These are phyloP conservation scores for Periconia macrospinosa DNA, from an alignment of 2,329 filamentous ascomycete genomes.

Conservation along the genomic window DNA sequence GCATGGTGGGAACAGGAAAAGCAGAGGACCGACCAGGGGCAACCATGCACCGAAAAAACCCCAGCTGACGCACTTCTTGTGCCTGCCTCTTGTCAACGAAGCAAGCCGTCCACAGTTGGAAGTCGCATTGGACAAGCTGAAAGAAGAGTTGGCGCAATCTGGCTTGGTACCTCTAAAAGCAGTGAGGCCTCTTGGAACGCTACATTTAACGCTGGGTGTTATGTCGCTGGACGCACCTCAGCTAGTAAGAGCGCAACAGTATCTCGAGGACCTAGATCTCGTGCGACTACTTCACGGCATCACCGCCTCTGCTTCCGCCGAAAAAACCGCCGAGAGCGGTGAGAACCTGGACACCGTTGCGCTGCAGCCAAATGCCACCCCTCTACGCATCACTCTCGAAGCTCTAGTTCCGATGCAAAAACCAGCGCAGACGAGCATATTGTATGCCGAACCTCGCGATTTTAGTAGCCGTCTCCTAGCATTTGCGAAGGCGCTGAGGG, in stretches of 20 bases:
- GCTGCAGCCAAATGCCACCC: slow-evolving; percentile 16
- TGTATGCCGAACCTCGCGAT: slow-evolving; percentile 67
- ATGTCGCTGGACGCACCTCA: slow-evolving; percentile 68
- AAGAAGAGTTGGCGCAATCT: slow-evolving; percentile 52
- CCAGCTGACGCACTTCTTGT: slow-evolving; percentile 73
- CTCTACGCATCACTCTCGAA: slow-evolving; percentile 48
- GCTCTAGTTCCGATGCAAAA: slow-evolving; percentile 64
- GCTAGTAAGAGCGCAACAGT: slow-evolving; percentile 48
- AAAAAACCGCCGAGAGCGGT: slow-evolving; percentile 20
- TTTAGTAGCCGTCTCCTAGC: slow-evolving; percentile 52
- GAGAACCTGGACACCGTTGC: slow-evolving; percentile 31
- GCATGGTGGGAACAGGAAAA: slow-evolving; percentile 8
- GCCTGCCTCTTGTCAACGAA: slow-evolving; percentile 69
- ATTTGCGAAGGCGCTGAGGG: slow-evolving; percentile 62
- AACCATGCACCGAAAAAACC: slow-evolving; percentile 40
- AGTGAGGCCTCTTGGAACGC: slow-evolving; percentile 73
- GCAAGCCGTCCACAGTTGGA: slow-evolving; percentile 66
- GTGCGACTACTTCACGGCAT: slow-evolving; percentile 19
- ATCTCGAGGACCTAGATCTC: slow-evolving; percentile 51
- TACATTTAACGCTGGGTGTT: slow-evolving; percentile 86
- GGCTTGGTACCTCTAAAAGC: slow-evolving; percentile 63
- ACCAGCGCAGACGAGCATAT: slow-evolving; percentile 59
- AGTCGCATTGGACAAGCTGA: slow-evolving; percentile 64
- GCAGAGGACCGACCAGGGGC: slow-evolving; percentile 10
- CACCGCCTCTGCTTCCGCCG: slow-evolving; percentile 14